Evolutionary conservation across 352 stramenopile species (phyloP), one percentile per base, ranked within the genome.

Genomic region (Phytopythium delawarense): DNA sequence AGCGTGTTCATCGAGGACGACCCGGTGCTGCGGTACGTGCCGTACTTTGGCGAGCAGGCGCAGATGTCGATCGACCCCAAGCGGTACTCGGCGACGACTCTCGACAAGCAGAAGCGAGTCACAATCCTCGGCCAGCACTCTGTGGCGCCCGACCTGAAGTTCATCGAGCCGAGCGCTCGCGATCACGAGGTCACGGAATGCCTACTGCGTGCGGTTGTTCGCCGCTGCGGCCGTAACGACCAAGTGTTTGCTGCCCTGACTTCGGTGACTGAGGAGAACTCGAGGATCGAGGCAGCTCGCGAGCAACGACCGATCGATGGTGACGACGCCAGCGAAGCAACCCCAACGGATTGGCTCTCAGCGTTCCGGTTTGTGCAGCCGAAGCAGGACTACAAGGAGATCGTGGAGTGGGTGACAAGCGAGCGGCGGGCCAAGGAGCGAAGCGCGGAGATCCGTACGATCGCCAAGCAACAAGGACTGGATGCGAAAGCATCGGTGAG

Each of bases 1-100:
- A 92, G 89, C 51, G 71, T 84, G 35, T 80, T 77, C 45, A 79
- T 89, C 1, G 84, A 93, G 15, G 89, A 97, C 67, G 84, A 97
- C 56, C 75, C 81, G 6, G 78, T 94, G 37, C 69, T 98, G 55
- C 78, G 84, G 15, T 93, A 95, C 59, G 77, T 97, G 11, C 92
- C 92, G 4, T 97, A 97, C 65, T 81, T 98, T 63, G 90, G 90
- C 20, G 89, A 98, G 20, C 71, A 80, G 25, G 66, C 71, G 6
- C 66, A 61, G 4, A 60, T 91, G 59, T 67, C 74, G 8, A 81
- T 91, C 51, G 78, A 89, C 46, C 84, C 81, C 23, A 75, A 86
- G 39, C 70, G 78, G 0, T 91, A 91, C 42, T 64, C 70, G 0
- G 72, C 67, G 32, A 91, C 82, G 9, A 89, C 78, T 5, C 81